A percentile compares a stretch with the other conserved stretches of the same genome.
phyloP scores from a whole-genome alignment of 1,284 basidiomycete genomes.

The Papiliotrema flavescens region DNA sequence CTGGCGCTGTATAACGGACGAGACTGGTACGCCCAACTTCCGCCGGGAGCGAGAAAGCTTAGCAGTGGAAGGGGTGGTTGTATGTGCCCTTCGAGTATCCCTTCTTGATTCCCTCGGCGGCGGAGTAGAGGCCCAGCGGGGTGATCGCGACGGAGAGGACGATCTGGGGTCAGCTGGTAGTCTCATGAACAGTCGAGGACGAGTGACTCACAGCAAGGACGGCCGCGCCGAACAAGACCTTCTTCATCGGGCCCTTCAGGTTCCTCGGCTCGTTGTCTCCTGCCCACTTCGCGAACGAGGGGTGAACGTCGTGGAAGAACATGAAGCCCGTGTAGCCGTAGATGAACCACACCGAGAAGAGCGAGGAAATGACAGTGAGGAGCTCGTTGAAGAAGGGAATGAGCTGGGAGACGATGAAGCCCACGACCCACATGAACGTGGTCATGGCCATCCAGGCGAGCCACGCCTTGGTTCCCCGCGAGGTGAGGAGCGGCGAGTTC shows the following conservation, averaged over 20 bases:
- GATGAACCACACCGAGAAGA: constrained; percentile 43
- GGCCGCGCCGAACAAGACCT: constrained; percentile 18
- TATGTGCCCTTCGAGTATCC: constrained; percentile 36
- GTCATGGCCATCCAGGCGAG: constrained; percentile 37
- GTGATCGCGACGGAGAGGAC: constrained; percentile 34
- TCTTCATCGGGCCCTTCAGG: constrained; percentile 17
- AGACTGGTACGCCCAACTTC: too few relatives aligned
- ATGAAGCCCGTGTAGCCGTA: constrained; percentile 38
- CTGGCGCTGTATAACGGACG: too few relatives aligned
- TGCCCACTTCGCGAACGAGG: constrained; percentile 18
- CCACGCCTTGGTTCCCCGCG: constrained; percentile 27
- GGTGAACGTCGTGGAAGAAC: constrained; percentile 35
- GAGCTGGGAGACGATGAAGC: constrained; percentile 38
- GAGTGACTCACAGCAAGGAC: background rate
- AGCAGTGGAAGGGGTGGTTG: constrained; percentile 40
- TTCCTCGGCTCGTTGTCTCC: constrained; percentile 11
- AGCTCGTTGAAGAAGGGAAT: constrained; percentile 47
- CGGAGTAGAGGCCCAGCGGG: constrained; percentile 42
- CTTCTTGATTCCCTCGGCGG: constrained; percentile 33
- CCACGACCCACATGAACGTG: constrained; percentile 35
- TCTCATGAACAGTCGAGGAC: background rate
- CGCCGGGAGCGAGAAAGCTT: too few relatives aligned
- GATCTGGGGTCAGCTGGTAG: constrained; percentile 15
- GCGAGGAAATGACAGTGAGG: constrained; percentile 38
- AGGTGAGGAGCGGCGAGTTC: constrained; percentile 32